Base-by-base conservation (phyloP, 2,329 filamentous ascomycete species). In the Fusarium verrucosum region DNA sequence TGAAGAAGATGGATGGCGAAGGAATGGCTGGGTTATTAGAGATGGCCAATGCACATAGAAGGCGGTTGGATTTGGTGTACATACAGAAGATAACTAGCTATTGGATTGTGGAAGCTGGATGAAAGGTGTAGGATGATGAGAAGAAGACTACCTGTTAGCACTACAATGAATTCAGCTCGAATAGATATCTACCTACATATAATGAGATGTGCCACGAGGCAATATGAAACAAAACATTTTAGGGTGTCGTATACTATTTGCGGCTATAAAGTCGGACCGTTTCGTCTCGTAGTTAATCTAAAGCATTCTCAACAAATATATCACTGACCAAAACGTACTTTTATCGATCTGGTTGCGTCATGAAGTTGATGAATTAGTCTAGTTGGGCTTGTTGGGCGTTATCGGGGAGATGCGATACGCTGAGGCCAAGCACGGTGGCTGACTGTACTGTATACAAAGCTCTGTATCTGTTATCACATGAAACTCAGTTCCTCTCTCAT, bases 341-440 rank as follows among this genome's bases (percentile, higher is more conserved):
- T 45, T 47, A 40, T 49, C 28, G 14, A 41, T 30, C 53, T 56
- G 63, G 44, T 67, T 66, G 63, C 63, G 63, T 67, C 63, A 66
- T 60, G 63, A 64, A 32, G 14, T 52, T 10, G 35, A 59, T 59
- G 47, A 30, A 59, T 66, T 49, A 50, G 62, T 50, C 46, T 38
- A n/a, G 10, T 32, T 16, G 19, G 42, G 56, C 45, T 62, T 53
- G 30, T 40, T 65, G 41, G 63, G 63, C 63, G 63, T 67, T 66
- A 66, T 66, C 63, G 49, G 52, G 10, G 62, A 19, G 47, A 36
- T 44, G 33, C 62, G 52, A 67, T 66, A 67, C 63, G 63, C 58
- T 66, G 62, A 19, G 59, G 30, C 55, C 50, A 62, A 54, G 59
- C 45, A 28, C 11, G 25, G 23, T 28, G 41, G 56, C 54, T 59